Conservation (phyloP, 495 filamentous ascomycete genomes). For the Trypethelium eluteriae region DNA sequence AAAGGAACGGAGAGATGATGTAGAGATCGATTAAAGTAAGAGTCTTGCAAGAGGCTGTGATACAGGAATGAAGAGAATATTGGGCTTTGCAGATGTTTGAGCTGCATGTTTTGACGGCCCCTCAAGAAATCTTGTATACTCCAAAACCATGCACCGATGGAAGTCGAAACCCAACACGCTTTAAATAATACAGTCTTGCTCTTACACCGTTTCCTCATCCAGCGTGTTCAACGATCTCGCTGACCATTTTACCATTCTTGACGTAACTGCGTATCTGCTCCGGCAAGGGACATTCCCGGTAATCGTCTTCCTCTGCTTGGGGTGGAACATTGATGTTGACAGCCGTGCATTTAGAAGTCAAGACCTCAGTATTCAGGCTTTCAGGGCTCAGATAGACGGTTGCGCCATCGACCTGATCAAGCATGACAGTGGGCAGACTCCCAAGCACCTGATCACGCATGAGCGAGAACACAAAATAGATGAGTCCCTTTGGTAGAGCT, state of each 20-base stretch:
- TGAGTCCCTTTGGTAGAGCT: background rate
- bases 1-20: background rate
- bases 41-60: background rate
- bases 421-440: slow-evolving; percentile 70
- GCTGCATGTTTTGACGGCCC: background rate
- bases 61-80: background rate
- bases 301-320: slow-evolving; percentile 62
- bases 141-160: background rate
- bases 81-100: background rate
- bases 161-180: background rate
- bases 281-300: slow-evolving; percentile 75
- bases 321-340: slow-evolving; percentile 80
- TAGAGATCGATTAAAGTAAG: background rate
- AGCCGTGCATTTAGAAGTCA: slow-evolving; percentile 72
- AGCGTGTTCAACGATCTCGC: slow-evolving; percentile 83
- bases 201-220: slow-evolving; percentile 41
- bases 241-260: slow-evolving; percentile 66
- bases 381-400: slow-evolving; percentile 75
- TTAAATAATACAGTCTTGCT: background rate
- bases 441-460: slow-evolving; percentile 63
- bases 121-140: background rate
- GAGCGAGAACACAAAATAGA: background rate
- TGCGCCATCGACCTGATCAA: slow-evolving; percentile 91
- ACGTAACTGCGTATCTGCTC: slow-evolving; percentile 81
- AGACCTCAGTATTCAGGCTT: slow-evolving; percentile 69